phyloP scores from a whole-genome alignment of 2,329 filamentous ascomycete genomes.

The Ceratocystis papillata region DNA sequence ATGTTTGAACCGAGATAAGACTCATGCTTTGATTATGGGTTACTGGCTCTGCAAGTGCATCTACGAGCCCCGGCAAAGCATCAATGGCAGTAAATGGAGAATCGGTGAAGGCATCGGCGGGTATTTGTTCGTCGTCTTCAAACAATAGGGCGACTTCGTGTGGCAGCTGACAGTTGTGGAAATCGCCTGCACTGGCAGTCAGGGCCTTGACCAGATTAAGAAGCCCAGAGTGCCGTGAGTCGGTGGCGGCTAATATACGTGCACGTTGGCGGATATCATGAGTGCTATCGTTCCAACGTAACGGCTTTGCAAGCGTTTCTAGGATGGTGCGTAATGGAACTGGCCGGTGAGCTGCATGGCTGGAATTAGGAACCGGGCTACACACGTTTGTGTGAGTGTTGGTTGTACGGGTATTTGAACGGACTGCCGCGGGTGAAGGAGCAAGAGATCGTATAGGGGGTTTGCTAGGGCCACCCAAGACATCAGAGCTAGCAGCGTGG shows the following conservation, averaged over 20 bases:
- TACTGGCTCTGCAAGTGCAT: conserved; percentile 17
- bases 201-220: conserved; percentile 11
- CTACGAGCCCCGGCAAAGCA: conserved; percentile 16
- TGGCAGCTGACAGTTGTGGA: conserved; percentile 20
- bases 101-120: conserved; percentile 20
- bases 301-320: conserved; percentile 18
- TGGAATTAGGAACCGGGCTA: conserved; percentile 11
- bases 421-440: conserved; percentile 3
- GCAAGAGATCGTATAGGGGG: neutral
- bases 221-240: conserved; percentile 10
- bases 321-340: conserved; percentile 21
- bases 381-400: conserved; percentile 10
- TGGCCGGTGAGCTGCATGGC: conserved; percentile 12
- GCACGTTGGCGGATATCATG: conserved; percentile 15
- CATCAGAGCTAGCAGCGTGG: conserved; percentile 17
- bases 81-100: conserved; percentile 17
- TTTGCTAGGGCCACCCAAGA: conserved; percentile 6
- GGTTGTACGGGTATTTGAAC: conserved; percentile 15
- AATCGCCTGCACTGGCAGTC: conserved; percentile 13
- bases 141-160: conserved; percentile 19
- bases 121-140: conserved; percentile 17
- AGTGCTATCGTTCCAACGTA: conserved; percentile 14
- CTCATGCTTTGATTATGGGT: conserved; percentile 14
- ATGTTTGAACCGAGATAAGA: conserved; percentile 20
- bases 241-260: conserved; percentile 7